Evolutionary conservation across 805 yeast species (phyloP).

Genomic region (Wickerhamiella hasegawae): DNA sequence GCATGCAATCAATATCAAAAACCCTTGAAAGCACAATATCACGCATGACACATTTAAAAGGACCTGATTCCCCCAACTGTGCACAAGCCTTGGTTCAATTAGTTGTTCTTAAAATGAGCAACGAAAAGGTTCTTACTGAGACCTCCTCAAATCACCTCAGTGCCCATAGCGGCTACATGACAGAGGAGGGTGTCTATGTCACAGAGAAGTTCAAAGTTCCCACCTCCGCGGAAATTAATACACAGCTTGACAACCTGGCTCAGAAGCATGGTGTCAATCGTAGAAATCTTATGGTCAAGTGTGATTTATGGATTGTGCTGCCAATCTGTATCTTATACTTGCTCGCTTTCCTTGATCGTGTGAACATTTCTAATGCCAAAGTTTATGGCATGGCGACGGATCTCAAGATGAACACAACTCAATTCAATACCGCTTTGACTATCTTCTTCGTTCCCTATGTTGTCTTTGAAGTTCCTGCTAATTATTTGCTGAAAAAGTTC

Average conservation of each 20-base stretch:
- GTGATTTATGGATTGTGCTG: constrained; percentile 56
- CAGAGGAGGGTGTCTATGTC: too few species aligned
- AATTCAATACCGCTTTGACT: constrained; percentile 49
- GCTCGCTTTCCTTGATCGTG: constrained; percentile 65
- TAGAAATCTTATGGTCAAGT: constrained; percentile 39
- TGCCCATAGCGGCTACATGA: too few species aligned
- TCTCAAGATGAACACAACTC: constrained; percentile 36
- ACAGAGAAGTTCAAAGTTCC: too few species aligned
- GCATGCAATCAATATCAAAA: too few species aligned
- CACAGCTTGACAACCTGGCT: constrained; percentile 23
- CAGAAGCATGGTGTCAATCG: constrained; percentile 35
- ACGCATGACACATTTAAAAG: too few species aligned
- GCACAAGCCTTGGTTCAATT: too few species aligned
- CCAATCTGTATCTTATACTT: constrained; percentile 63
- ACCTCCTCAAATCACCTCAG: too few species aligned
- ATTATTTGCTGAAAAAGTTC: constrained; percentile 40
- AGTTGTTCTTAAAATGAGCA: too few species aligned
- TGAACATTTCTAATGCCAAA: constrained; percentile 68
- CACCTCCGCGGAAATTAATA: not conserved
- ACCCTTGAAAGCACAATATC: too few species aligned
- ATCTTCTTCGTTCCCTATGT: constrained; percentile 61
- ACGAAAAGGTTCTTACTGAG: too few species aligned
- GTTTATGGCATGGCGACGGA: constrained; percentile 50
- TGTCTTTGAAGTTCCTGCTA: constrained; percentile 46
- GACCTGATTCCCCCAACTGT: too few species aligned